Evolutionary conservation across 768 basidiomycete genomes (phyloP), one percentile per base, ranked within the genome.

Genomic region (Neoboletus magnificus): DNA sequence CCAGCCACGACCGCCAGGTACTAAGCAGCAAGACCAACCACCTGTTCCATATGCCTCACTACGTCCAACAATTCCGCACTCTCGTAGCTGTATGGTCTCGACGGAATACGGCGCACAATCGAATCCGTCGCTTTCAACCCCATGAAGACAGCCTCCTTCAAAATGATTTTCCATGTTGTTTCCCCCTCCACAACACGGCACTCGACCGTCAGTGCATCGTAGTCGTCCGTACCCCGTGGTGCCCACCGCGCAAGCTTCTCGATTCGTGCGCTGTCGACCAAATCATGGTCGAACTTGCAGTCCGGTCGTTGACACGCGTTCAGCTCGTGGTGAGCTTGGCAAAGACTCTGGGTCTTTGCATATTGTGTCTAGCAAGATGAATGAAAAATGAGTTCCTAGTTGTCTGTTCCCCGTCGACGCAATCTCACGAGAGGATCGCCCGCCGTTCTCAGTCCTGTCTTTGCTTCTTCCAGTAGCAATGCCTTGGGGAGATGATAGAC

Each of bases 201-300:
- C 36, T 62, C 63, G n/a, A 63, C 42, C 30, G 59, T 61, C 56
- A 58, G n/a, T 13, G 45, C 54, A 32, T 64, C 59, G 32, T 50
- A 55, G 9, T 52, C 11, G 16, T n/a, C 15, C 15, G 4, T 43
- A 18, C 12, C 37, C 1, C 4, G 0, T 9, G 49, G 52, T 12
- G 4, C 5, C 63, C 56, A 61, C 11, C 63, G 52, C 16, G 51
- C 63, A 16, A 64, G 54, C 43, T 52, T 64, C 46, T 50, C 49
- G 0, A 64, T 54, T 3, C 59, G 46, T 41, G 29, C 41, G 20
- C 51, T 51, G 46, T 64, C 59, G 6, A 64, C 47, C 46, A 64
- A 40, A 25, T 58, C 52, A 36, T 61, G 63, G 15, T 64, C 62
- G 40, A 61, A 58, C 13, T 55, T 61, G 51, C 59, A 63, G 35